Evolutionary conservation across 1,284 basidiomycete species (phyloP).

Genomic region (Cutaneotrichosporon daszewskae): DNA sequence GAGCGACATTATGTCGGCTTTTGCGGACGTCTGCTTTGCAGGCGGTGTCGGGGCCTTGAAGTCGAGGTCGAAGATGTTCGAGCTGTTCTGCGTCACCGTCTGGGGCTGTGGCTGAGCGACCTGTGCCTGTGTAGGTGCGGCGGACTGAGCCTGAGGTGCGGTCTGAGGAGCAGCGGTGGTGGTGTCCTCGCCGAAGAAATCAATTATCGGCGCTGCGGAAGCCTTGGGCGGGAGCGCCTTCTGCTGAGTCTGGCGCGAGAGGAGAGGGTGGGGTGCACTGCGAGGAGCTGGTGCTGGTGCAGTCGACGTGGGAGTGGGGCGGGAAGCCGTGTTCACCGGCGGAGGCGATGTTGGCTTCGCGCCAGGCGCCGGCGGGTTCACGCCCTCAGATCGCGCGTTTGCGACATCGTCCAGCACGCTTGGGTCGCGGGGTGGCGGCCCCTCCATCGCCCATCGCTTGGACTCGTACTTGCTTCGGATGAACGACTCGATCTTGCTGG

Average conservation of each 20-base stretch:
- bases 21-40: slow-evolving; percentile 20
- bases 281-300: slow-evolving; percentile 20
- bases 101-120: slow-evolving; percentile 17
- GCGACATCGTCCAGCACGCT: slow-evolving; percentile 65
- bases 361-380: background rate
- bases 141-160: slow-evolving; percentile 3
- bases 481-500: slow-evolving; percentile 97
- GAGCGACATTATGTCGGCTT: slow-evolving; percentile 48
- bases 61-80: slow-evolving; percentile 48
- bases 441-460: slow-evolving; percentile 85
- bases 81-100: slow-evolving; percentile 17
- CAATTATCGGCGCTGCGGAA: slow-evolving; percentile 28
- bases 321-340: slow-evolving; percentile 3
- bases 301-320: slow-evolving; percentile 24
- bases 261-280: slow-evolving; percentile 32
- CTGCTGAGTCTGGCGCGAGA: slow-evolving; percentile 26
- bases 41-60: slow-evolving; percentile 41
- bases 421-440: slow-evolving; percentile 75
- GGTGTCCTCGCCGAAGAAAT: slow-evolving; percentile 30
- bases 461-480: slow-evolving; percentile 96
- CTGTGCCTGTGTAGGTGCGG: slow-evolving; percentile 7
- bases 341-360: background rate
- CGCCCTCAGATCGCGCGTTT: slow-evolving; percentile 9
- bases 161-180: slow-evolving; percentile 17
- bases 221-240: slow-evolving; percentile 15